phyloP scores from a whole-genome alignment of 1,139 yeast species.

The Hanseniaspora sp. region DNA sequence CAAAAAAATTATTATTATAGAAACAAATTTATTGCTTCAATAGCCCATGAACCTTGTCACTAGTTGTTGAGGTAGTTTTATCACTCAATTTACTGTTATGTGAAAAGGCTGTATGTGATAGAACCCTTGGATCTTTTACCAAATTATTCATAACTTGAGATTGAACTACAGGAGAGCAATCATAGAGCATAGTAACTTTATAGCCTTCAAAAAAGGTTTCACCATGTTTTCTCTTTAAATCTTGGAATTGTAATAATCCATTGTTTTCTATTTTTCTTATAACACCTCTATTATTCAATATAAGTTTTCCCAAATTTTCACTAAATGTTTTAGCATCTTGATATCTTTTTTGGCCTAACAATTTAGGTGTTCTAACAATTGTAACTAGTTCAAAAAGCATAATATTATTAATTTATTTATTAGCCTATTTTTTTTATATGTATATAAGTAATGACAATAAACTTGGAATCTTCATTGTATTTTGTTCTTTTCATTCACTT shows the following conservation, averaged over 20 bases:
- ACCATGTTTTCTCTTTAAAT: constrained; percentile 71
- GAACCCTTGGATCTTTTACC: constrained; percentile 76
- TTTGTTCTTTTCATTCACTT: no score
- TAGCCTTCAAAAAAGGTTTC: constrained; percentile 85
- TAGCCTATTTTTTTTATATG: no score
- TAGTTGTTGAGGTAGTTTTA: constrained; percentile 1
- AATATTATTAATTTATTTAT: neutral
- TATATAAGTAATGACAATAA: no score
- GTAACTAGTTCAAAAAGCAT: constrained; percentile 91
- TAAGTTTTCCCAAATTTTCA: constrained; percentile 71
- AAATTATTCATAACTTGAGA: constrained; percentile 71
- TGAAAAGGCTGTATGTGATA: constrained; percentile 4
- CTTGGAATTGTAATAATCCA: constrained; percentile 71
- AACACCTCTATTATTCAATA: constrained; percentile 83
- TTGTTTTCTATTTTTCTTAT: constrained; percentile 69
- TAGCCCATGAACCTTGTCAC: neutral
- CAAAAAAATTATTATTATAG: no score
- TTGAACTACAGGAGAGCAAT: constrained; percentile 75
- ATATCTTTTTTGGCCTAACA: constrained; percentile 43
- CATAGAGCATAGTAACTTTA: constrained; percentile 77
- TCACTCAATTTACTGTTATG: neutral
- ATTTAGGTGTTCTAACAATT: constrained; percentile 54
- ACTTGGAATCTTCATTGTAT: no score
- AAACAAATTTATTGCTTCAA: neutral
- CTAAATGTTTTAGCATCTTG: constrained; percentile 56